Evolutionary conservation across 805 yeast genomes (phyloP).

Genomic region (Kluyveromyces aestuarii): DNA sequence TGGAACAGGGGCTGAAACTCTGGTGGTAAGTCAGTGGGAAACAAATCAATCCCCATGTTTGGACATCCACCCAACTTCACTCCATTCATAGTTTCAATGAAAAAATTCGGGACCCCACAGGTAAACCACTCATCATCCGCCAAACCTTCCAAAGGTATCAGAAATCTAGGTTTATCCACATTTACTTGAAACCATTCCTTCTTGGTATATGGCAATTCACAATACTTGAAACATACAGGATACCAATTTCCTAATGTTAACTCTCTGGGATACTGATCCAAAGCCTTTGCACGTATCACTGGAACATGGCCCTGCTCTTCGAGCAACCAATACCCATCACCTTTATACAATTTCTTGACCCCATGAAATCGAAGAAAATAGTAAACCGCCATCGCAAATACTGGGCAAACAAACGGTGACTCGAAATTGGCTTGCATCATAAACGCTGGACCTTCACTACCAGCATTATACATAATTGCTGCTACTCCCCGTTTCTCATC

Average conservation of each 20-base stretch:
- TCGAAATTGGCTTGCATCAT: constrained; percentile 4
- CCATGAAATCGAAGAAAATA: constrained; percentile 25
- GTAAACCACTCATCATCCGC: background rate
- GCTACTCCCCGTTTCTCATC: constrained; percentile 5
- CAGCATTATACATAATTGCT: constrained; percentile 5
- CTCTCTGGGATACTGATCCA: constrained; percentile 23
- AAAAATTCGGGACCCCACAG: background rate
- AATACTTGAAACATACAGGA: constrained; percentile 22
- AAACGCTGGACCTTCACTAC: background rate
- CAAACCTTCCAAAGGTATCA: background rate
- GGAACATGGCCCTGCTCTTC: constrained; percentile 12
- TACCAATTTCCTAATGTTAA: constrained; percentile 22
- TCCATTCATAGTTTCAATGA: background rate
- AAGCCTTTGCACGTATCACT: constrained; percentile 19
- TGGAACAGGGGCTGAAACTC: constrained; percentile 19
- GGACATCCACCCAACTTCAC: background rate
- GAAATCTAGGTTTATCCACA: constrained; percentile 1
- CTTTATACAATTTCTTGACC: constrained; percentile 13
- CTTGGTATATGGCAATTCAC: constrained; percentile 24
- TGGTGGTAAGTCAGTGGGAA: constrained; percentile 16
- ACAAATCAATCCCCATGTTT: constrained; percentile 3
- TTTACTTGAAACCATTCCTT: constrained; percentile 16
- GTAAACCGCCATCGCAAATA: constrained; percentile 23
- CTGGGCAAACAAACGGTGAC: constrained; percentile 22
- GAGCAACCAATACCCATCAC: constrained; percentile 17